Base-by-base conservation (phyloP, 192 early-diverging fungal genomes). In the Phlyctochytrium bullatum region DNA sequence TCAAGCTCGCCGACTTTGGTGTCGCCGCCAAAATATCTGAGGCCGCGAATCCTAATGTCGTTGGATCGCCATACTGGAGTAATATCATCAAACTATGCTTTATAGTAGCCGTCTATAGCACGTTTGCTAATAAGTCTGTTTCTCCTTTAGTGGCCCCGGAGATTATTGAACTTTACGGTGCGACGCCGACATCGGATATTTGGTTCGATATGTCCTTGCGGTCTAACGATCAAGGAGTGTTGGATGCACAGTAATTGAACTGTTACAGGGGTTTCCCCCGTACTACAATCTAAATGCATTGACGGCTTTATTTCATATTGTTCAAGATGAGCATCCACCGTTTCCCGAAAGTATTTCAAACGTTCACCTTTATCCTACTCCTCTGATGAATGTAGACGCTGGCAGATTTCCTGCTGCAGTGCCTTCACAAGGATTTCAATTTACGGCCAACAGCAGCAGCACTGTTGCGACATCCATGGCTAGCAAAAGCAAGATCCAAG, bases 1-100 rank as follows among this genome's bases (percentile, higher is more conserved):
- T 96, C 2, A 98, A 98, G 72, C 79, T 98, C 32, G 89, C 93
- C 0, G 96, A 98, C 69, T 98, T 98, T 83, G 96, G 96, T 35
- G 94, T 98, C 10, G 92, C 94, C 20, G 82, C 91, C 33, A 93
- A 95, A 52, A 85, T 96, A 3, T 52, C 69, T 24, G 89, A 74
- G 23, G 61, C 67, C 23, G 54, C 66, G 1, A 72, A 36, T 50
- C 59, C 61, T n/a, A 54, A 36, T 6, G 72, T 77, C 28, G 73
- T 68, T 50, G 77, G 77, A 50, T 76, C 76, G 29, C 81, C 81
- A 3, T 80, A 73, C 66, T 83, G 81, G 81, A 80, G 65, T 65
- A 67, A 23, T n/a, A n/a, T n/a, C n/a, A n/a, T n/a, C n/a, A n/a
- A n/a, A n/a, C n/a, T n/a, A n/a, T n/a, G n/a, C n/a, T n/a, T n/a